phyloP scores from a whole-genome alignment of 2,329 filamentous ascomycete species.

The Pyrenochaeta sp. region DNA sequence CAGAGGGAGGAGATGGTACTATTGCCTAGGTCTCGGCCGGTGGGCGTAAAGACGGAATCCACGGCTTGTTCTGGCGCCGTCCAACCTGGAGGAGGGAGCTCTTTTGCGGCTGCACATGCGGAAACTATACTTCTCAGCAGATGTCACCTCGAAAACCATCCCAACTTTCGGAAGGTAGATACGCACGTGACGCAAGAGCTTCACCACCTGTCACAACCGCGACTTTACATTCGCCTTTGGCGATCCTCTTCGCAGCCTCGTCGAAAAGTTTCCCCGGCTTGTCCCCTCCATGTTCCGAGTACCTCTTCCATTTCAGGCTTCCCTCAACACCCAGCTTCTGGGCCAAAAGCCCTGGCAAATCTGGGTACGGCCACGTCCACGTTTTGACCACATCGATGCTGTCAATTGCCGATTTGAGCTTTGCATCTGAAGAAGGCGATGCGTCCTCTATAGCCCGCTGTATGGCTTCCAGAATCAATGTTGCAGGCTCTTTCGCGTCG shows the following conservation, averaged over 20 bases:
- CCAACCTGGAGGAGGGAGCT: conserved; percentile 68
- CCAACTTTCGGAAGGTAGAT: neutral
- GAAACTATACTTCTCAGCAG: conserved; percentile 47
- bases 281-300: conserved; percentile 69
- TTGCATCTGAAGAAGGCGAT: conserved; percentile 35
- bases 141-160: neutral
- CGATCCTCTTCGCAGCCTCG: conserved; percentile 66
- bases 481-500: conserved; percentile 65
- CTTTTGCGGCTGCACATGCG: conserved; percentile 59
- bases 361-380: conserved; percentile 71
- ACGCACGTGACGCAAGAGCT: conserved; percentile 66
- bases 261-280: conserved; percentile 69
- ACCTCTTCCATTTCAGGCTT: conserved; percentile 54
- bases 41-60: conserved; percentile 59
- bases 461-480: conserved; percentile 66
- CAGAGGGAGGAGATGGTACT: conserved; percentile 44
- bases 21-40: conserved; percentile 54
- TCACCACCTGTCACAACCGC: conserved; percentile 70
- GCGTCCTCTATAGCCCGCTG: conserved; percentile 61
- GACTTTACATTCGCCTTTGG: conserved; percentile 61
- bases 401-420: conserved; percentile 60
- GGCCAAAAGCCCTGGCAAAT: conserved; percentile 64
- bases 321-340: conserved; percentile 58
- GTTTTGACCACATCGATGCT: conserved; percentile 67
- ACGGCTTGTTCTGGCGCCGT: conserved; percentile 57